Base-by-base conservation (phyloP, 805 yeast species). In the Metschnikowia sp. region DNA sequence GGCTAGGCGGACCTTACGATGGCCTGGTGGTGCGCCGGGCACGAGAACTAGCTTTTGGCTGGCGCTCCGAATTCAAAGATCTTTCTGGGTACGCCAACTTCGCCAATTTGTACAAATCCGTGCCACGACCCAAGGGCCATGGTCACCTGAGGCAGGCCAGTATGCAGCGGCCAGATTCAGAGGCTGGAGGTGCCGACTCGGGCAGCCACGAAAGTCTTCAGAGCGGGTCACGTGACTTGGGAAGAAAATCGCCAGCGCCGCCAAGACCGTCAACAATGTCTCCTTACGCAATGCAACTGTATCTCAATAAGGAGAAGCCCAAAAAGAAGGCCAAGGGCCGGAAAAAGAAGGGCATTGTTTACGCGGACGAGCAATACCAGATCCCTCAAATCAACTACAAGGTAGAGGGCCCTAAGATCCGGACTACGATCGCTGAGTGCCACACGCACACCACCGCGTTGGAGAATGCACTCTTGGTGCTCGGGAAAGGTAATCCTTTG, bases 381-480 rank as follows among this genome's bases (percentile, higher is more conserved):
- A 84, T 86, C 40, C 92, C 94, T 2, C 78, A 74, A 53, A 83
- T 87, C 55, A 78, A 87, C 62, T 70, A 88, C 54, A 74, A 71
- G 42, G 79, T 82, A 51, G 96, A 87, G 58, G 80, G 82, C 1
- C 91, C 96, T 15, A 82, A 76, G 61, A 85, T 92, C 51, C 73
- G 81, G 48, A 66, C 75, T 28, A 67, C 84, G 6, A 78, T 91
- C 41, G 88, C 96, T 1, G 85, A 87, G 48, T 82, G 96, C 15
- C 80, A 87, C 47, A 79, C 88, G 4, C 78, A 84, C 9, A 79
- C 96, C 6, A 84, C 90, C 1, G 79, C 83, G 15, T 72, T 94
- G 55, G 68, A 71, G 39, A 90, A 91, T 61, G 45, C 55, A 12
- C 60, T 73, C 39, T 53, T 68, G 39, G 53, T 61, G n/a, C 60